Conservation (phyloP, 768 basidiomycete species). For the Rhodotorula paludigena region DNA sequence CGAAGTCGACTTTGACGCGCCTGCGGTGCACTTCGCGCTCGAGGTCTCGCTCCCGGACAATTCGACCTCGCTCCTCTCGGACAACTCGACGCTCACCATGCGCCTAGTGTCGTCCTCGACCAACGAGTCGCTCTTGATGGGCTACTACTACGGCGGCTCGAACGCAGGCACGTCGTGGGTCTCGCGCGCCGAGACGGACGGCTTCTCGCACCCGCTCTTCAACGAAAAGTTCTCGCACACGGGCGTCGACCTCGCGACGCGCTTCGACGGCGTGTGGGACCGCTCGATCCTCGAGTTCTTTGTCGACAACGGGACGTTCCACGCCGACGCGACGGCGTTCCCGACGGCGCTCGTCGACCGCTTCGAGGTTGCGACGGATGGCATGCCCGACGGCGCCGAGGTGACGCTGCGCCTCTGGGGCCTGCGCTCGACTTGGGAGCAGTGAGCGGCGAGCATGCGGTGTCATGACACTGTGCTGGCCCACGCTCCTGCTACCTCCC, state of each 20-base stretch:
- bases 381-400: conserved; percentile 4
- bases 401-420: background rate
- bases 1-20: background rate
- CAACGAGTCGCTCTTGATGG: conserved; percentile 2
- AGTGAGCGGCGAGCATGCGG: no score
- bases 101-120: conserved; percentile 1
- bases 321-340: background rate
- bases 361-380: background rate
- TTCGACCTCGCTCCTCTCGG: background rate
- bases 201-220: conserved; percentile 6
- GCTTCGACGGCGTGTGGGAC: conserved; percentile 6
- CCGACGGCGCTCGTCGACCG: background rate
- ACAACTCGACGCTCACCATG: background rate
- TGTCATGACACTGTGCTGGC: no score
- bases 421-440: background rate
- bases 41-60: conserved; percentile 1
- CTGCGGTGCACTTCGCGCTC: conserved; percentile 1
- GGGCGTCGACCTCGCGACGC: background rate
- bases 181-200: background rate
- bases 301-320: background rate
- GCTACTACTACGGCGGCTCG: background rate
- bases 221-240: background rate
- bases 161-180: background rate
- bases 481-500: no score
- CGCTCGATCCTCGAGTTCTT: conserved; percentile 10